Evolutionary conservation across 805 yeast genomes (phyloP), one percentile per base, ranked within the genome.

Genomic region (Cyberlindnera suaveolens): DNA sequence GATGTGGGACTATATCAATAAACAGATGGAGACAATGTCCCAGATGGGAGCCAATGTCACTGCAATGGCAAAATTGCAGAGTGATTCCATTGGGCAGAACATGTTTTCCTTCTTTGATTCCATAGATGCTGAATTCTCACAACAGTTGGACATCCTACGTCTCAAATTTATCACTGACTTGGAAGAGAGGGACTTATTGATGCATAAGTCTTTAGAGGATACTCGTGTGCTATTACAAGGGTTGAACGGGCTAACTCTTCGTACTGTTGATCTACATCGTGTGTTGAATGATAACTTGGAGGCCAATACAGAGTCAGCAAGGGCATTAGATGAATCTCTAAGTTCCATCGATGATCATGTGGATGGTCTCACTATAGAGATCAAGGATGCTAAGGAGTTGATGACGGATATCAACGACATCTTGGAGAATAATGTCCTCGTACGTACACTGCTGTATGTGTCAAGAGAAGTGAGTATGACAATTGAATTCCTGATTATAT

Each of bases 21-120:
- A 29, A 5, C 49, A 53, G 18, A 29, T 54, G 47, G 39, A 39
- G 11, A 40, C 53, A 19, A 31, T 51, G 16, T 42, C 51, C 1
- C 40, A 48, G 27, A 38, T 50, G 33, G 43, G 53, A 2, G 37
- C 42, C 7, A 43, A 51, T 16, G 48, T 52, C 6, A 50, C 52
- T 2, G 45, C 39, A n/a, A 13, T 51, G 18, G 42, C 50, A 8
- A 20, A 44, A 8, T 3, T 20, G 13, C 53, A 51, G 16, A 46
- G 39, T 9, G 44, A 42, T 3, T 17, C 49, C 9, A 34, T 51
- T 14, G 51, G 46, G 33, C 11, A n/a, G 11, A 44, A 37, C 15
- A 34, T 54, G 26, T 8, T 46, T 20, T 20, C 30, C 11, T 38
- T 54, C 31, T 48, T 54, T 20, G 20, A 45, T 2, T 33, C 31